Evolutionary conservation across 148 eudicot species (phyloP).

Genomic region (Rhododendron molle): DNA sequence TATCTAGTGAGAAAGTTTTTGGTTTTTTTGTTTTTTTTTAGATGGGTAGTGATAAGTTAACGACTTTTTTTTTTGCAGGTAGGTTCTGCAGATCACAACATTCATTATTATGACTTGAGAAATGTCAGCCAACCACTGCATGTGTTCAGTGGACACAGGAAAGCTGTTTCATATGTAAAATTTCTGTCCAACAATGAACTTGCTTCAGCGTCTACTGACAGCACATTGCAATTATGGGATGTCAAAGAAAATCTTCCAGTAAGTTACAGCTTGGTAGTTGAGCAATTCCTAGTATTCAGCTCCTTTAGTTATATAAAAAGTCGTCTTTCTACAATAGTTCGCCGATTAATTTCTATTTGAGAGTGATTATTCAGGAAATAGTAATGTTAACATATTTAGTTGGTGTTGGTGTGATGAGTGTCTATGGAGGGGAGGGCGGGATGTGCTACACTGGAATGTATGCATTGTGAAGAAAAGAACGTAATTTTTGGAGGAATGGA

Average conservation of each 20-base stretch:
- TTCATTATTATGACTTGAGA: slow-evolving; percentile 69
- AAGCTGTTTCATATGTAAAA: slow-evolving; percentile 73
- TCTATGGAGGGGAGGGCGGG: neutral
- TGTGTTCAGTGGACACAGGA: slow-evolving; percentile 62
- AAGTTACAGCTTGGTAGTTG: slow-evolving; percentile 15
- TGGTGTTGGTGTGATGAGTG: neutral
- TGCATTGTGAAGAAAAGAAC: neutral
- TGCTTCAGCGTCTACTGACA: slow-evolving; percentile 80
- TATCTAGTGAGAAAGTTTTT: too few relatives aligned
- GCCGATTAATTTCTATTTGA: neutral
- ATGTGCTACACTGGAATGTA: neutral
- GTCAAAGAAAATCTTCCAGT: slow-evolving; percentile 61
- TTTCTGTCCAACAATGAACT: slow-evolving; percentile 64
- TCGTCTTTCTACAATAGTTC: neutral
- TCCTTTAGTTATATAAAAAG: neutral
- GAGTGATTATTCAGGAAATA: neutral
- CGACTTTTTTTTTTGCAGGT: slow-evolving; percentile 38
- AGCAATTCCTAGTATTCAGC: neutral
- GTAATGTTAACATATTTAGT: neutral
- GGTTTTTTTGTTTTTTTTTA: neutral
- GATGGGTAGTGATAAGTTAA: neutral
- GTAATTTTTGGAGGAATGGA: neutral
- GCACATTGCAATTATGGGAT: slow-evolving; percentile 70
- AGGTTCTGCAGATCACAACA: slow-evolving; percentile 75
- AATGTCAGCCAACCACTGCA: slow-evolving; percentile 57